Conservation (phyloP, 2,329 filamentous ascomycete genomes). For the Drechslerella dactyloides region DNA sequence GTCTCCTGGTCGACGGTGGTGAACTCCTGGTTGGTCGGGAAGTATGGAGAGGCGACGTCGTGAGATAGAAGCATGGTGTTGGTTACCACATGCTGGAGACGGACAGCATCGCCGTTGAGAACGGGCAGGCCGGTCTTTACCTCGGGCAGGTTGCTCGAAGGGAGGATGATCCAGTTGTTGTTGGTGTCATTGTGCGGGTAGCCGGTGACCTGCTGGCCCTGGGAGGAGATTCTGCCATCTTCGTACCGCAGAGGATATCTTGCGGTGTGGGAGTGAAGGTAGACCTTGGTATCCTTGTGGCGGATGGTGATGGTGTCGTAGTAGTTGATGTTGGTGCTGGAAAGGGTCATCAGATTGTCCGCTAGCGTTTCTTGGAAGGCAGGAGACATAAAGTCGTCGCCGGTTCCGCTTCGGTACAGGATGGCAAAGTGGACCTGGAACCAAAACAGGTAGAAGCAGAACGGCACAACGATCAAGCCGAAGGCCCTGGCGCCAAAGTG, state of each 20-base stretch:
- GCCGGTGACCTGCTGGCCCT: constrained; percentile 93
- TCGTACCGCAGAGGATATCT: constrained; percentile 93
- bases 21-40: constrained; percentile 98
- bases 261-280: constrained; percentile 90
- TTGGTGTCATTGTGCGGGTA: constrained; percentile 99
- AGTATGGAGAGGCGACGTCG: constrained; percentile 95
- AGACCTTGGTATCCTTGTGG: constrained; percentile 97
- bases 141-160: constrained; percentile 64
- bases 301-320: constrained; percentile 84
- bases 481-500: constrained; percentile 88
- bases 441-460: constrained; percentile 99
- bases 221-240: constrained; percentile 94
- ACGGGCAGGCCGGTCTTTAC: constrained; percentile 70
- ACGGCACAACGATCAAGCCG: constrained; percentile 86
- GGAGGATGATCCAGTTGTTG: constrained; percentile 95
- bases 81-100: constrained; percentile 84
- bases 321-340: constrained; percentile 85
- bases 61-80: constrained; percentile 87
- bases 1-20: constrained; percentile 78
- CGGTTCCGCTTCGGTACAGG: constrained; percentile 83
- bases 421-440: constrained; percentile 99
- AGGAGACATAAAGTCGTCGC: constrained; percentile 98
- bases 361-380: constrained; percentile 97
- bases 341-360: constrained; percentile 90
- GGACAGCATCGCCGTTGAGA: constrained; percentile 81